A percentile compares a stretch with the other conserved stretches of the same genome.
Conservation (phyloP, 2,329 filamentous ascomycete species). For the Penicillium sp. region DNA sequence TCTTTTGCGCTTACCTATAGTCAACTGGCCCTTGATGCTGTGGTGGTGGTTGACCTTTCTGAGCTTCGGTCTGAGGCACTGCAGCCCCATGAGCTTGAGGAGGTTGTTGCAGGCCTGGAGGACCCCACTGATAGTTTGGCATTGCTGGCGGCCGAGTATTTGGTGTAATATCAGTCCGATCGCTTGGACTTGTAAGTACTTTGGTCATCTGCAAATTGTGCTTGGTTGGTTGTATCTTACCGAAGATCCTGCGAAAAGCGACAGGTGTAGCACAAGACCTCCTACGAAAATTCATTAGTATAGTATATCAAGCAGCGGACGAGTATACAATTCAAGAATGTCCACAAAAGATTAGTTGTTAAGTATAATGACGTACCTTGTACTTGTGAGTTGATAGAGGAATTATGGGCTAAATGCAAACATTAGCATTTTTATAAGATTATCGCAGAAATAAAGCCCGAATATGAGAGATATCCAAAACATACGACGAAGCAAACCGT, state of each 20-base stretch:
- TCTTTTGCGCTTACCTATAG: slow-evolving; percentile 22
- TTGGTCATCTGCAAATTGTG: not conserved
- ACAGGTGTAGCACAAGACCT: slow-evolving; percentile 41
- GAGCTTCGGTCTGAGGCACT: slow-evolving; percentile 3
- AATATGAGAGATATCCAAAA: not conserved
- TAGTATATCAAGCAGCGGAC: not conserved
- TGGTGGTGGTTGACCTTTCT: slow-evolving; percentile 3
- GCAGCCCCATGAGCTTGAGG: slow-evolving; percentile 21
- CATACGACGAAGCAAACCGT: slow-evolving; percentile 46
- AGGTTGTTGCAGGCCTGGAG: slow-evolving; percentile 11
- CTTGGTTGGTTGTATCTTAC: slow-evolving; percentile 15
- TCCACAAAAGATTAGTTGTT: not conserved
- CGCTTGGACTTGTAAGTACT: slow-evolving; percentile 21
- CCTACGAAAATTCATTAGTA: slow-evolving; percentile 21
- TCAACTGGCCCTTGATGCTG: slow-evolving; percentile 17
- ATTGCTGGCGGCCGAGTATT: slow-evolving; percentile 31
- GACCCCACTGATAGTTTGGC: slow-evolving; percentile 11
- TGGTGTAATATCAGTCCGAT: slow-evolving; percentile 40
- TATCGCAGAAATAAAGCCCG: not conserved
- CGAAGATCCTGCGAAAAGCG: slow-evolving; percentile 39
- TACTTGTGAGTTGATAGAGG: slow-evolving; percentile 42
- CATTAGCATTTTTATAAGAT: slow-evolving; percentile 5
- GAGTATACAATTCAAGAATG: not conserved
- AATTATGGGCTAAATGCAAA: slow-evolving; percentile 35
- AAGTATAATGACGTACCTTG: slow-evolving; percentile 26